Base-by-base conservation (phyloP, 1,139 yeast species). In the Taiozyma sp. region DNA sequence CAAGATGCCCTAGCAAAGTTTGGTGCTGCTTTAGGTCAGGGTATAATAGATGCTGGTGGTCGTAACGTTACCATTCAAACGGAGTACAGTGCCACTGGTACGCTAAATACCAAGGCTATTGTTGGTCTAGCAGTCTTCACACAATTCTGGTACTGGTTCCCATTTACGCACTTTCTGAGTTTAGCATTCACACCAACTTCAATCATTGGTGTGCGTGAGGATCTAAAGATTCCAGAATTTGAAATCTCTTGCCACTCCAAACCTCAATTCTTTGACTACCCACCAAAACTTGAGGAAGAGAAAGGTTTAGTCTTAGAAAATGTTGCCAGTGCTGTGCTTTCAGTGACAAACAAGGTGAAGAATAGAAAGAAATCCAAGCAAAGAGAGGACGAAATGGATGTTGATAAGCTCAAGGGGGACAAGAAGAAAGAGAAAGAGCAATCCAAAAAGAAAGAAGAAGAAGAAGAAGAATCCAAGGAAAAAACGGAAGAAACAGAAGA, bases 141-240 rank as follows among this genome's bases (percentile, higher is more conserved):
- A 7, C 99, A 93, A 71, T 88, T 88, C 65, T 93, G 99, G 99
- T 90, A 90, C 71, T 93, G 99, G 99, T 95, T 85, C 81, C 99
- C 99, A 56, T 77, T 91, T 54, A 83, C 97, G 1, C 98, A 93
- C 71, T 95, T 93, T 73, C 74, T 93, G 62, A 85, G 96, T 21
- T 79, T 95, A 60, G 88, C 98, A 32, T 91, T 91, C 69, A 81
- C 95, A 7, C 97, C 99, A 48, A 95, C 99, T 3, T 82, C 95
- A 7, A 79, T 93, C 30, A 83, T 89, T 62, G 97, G 97, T 57
- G 88, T 93, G 11, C 83, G 85, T 55, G 85, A 80, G 56, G 96
- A 91, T 68, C 78, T 93, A 68, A 85, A 85, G 68, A 86, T 89
- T 52, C 99, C 99, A 45, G 80, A 87, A 65, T 85, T 93, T 63